Conservation (phyloP, 768 basidiomycete species). For the Serendipita indica region DNA sequence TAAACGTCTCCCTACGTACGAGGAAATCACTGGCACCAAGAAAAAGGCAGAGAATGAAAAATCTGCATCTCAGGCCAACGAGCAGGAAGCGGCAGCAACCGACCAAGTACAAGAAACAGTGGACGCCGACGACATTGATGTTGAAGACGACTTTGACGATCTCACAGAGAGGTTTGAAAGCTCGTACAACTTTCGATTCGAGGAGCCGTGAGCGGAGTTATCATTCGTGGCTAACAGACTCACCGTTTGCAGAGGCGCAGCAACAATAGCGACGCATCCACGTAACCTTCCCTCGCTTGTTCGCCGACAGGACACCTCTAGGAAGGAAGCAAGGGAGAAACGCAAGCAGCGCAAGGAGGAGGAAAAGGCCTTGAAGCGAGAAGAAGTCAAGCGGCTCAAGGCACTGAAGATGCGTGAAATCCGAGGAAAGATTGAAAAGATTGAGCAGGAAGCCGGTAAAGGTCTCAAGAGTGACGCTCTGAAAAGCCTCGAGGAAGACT, state of each 20-base stretch:
- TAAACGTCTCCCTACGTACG: constrained; percentile 67
- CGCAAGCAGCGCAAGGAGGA: constrained; percentile 66
- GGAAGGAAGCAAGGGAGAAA: constrained; percentile 75
- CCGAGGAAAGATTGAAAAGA: constrained; percentile 53
- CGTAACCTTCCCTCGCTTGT: constrained; percentile 39
- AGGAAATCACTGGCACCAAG: constrained; percentile 47
- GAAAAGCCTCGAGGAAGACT: constrained; percentile 37
- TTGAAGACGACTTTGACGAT: constrained; percentile 76
- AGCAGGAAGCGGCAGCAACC: constrained; percentile 11
- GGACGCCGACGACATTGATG: constrained; percentile 28
- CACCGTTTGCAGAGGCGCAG: constrained; percentile 36
- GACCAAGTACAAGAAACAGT: constrained; percentile 14
- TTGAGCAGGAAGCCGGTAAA: constrained; percentile 56
- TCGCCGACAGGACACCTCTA: constrained; percentile 56
- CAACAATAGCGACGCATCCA: constrained; percentile 57
- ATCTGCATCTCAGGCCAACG: constrained; percentile 14
- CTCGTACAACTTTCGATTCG: constrained; percentile 96
- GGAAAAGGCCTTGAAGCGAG: constrained; percentile 53
- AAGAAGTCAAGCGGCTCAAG: constrained; percentile 70
- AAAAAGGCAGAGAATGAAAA: constrained; percentile 14
- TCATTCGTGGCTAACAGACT: constrained; percentile 14
- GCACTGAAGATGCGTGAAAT: constrained; percentile 76
- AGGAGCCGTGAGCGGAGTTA: constrained; percentile 62
- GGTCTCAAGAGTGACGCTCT: constrained; percentile 23
- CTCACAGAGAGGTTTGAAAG: constrained; percentile 84